Evolutionary conservation across 2,329 filamentous ascomycete species (phyloP).

Genomic region (Setomelanomma holmii): DNA sequence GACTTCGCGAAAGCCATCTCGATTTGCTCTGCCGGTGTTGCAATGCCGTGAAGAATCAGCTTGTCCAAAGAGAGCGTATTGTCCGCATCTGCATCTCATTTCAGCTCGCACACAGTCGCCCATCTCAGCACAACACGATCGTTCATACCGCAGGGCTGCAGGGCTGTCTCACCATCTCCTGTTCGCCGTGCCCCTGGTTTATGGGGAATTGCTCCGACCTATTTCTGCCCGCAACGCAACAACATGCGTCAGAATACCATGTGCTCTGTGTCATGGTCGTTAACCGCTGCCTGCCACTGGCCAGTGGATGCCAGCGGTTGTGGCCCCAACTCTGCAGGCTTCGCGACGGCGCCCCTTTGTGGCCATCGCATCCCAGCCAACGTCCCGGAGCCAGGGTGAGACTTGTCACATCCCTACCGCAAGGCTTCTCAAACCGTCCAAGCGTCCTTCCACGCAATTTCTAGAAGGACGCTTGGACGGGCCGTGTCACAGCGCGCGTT

Average conservation of each 20-base stretch:
- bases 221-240: slow-evolving; percentile 41
- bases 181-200: slow-evolving; percentile 25
- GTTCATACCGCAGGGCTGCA: slow-evolving; percentile 29
- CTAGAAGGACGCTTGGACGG: slow-evolving; percentile 38
- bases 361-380: slow-evolving; percentile 30
- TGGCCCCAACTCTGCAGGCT: slow-evolving; percentile 35
- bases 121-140: slow-evolving; percentile 2
- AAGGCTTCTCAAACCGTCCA: slow-evolving; percentile 33
- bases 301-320: slow-evolving; percentile 40
- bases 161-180: slow-evolving; percentile 42
- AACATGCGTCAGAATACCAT: slow-evolving; percentile 36
- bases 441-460: slow-evolving; percentile 47
- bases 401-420: slow-evolving; percentile 35
- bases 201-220: slow-evolving; percentile 30
- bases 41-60: too few species aligned
- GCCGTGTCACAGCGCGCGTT: slow-evolving; percentile 30
- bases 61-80: too few species aligned
- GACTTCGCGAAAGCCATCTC: too few species aligned
- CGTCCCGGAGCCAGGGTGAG: slow-evolving; percentile 35
- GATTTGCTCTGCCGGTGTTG: too few species aligned
- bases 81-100: background rate
- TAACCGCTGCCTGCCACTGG: slow-evolving; percentile 30
- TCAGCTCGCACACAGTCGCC: background rate
- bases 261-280: slow-evolving; percentile 32
- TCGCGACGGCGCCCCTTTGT: slow-evolving; percentile 17